Evolutionary conservation across 2,329 filamentous ascomycete genomes (phyloP).

Genomic region (Hortaea werneckii): DNA sequence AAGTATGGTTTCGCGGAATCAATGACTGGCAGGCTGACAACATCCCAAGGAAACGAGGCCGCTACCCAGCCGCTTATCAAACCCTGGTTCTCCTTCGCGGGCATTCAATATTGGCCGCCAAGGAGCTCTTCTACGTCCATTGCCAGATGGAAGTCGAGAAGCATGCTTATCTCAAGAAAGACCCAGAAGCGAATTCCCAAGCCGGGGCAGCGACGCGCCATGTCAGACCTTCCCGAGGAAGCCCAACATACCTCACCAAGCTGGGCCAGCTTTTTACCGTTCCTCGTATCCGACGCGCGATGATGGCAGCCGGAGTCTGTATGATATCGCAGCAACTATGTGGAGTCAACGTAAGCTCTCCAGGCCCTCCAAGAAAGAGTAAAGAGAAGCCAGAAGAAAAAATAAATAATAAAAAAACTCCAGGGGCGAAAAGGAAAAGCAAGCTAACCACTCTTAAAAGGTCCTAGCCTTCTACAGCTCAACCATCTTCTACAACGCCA

Average conservation of each 20-base stretch:
- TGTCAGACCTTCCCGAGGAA: not conserved
- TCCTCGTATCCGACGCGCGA: constrained; percentile 17
- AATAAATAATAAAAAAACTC: not conserved
- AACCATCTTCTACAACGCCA: constrained; percentile 15
- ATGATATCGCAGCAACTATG: constrained; percentile 21
- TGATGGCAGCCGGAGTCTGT: constrained; percentile 12
- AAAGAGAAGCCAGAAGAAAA: constrained; percentile 2
- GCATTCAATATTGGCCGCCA: constrained; percentile 19
- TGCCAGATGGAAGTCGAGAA: constrained; percentile 20
- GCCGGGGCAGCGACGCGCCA: constrained; percentile 17
- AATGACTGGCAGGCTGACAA: not conserved
- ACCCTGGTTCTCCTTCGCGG: constrained; percentile 14
- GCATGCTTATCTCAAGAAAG: constrained; percentile 1
- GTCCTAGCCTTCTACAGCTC: constrained; percentile 18
- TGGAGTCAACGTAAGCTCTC: constrained; percentile 7
- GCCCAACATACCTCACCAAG: constrained; percentile 3
- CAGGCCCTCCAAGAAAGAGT: not conserved
- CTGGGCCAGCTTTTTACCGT: constrained; percentile 19
- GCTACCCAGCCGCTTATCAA: constrained; percentile 17
- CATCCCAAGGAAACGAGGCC: constrained; percentile 8
- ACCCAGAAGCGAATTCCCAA: not conserved
- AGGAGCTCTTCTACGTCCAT: constrained; percentile 20
- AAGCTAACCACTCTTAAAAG: not conserved
- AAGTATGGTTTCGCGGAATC: not conserved
- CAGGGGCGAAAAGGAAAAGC: constrained; percentile 1